Conservation (phyloP, 371 early-diverging fungal species). For the Thermomucor indicae-seudaticae region DNA sequence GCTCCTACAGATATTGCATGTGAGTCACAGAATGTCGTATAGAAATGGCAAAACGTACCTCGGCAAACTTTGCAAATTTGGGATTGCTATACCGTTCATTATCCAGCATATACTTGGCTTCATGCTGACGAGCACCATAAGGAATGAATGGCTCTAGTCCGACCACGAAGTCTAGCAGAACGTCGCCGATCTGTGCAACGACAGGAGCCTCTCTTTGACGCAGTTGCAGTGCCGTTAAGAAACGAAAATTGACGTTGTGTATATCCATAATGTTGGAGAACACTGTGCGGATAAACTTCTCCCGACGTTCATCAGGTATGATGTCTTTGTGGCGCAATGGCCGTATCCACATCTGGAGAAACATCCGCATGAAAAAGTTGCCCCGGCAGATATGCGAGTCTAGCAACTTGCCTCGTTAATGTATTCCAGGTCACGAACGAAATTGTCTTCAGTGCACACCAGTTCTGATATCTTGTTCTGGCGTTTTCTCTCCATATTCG, state of each 20-base stretch:
- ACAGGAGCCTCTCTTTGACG: constrained; percentile 74
- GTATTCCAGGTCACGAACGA: constrained; percentile 71
- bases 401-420: constrained; percentile 20
- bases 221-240: constrained; percentile 60
- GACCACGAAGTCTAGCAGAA: constrained; percentile 67
- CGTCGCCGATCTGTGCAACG: constrained; percentile 81
- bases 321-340: constrained; percentile 67
- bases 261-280: constrained; percentile 79
- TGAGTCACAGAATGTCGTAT: too few species aligned
- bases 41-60: constrained; percentile 48
- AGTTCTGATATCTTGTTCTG: constrained; percentile 93
- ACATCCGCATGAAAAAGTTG: background rate
- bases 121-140: constrained; percentile 86
- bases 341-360: constrained; percentile 64
- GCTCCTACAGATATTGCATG: constrained; percentile 7
- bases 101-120: constrained; percentile 54
- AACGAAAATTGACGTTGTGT: constrained; percentile 61
- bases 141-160: constrained; percentile 77
- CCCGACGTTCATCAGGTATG: constrained; percentile 56
- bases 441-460: constrained; percentile 87
- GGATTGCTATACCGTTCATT: constrained; percentile 28
- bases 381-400: background rate
- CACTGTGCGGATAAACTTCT: constrained; percentile 69
- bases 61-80: constrained; percentile 34
- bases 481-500: constrained; percentile 72